phyloP scores from a whole-genome alignment of 164 flowering plant genomes.

The Cinnamomum micranthum region DNA sequence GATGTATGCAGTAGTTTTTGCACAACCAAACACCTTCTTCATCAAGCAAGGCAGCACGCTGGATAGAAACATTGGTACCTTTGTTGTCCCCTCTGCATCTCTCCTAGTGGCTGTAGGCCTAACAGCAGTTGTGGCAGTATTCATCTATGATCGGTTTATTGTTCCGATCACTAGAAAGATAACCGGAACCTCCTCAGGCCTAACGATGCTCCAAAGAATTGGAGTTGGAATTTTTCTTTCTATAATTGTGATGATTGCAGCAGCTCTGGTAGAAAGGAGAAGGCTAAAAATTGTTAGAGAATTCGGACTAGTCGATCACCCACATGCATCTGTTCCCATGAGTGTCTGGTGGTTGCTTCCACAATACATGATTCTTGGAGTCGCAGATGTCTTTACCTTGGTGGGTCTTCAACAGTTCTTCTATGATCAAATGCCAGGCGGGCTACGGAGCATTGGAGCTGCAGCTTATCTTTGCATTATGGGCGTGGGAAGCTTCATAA shows the following conservation, averaged over 20 bases:
- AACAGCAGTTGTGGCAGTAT: too few relatives aligned
- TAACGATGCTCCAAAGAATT: conserved; percentile 8
- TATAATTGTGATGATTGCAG: neutral
- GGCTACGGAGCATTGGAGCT: conserved; percentile 7
- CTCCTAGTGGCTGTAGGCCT: neutral
- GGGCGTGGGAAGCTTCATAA: conserved; percentile 6
- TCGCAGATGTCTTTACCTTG: conserved; percentile 2
- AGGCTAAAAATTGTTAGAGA: conserved; percentile 7
- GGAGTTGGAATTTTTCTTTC: conserved; percentile 8
- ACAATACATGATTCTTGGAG: conserved; percentile 6
- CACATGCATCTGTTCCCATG: conserved; percentile 7
- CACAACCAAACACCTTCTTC: conserved; percentile 10
- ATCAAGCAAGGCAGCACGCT: conserved; percentile 20
- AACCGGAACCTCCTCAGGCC: neutral
- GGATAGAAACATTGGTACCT: conserved; percentile 6
- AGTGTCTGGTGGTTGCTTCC: conserved; percentile 11
- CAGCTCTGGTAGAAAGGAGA: conserved; percentile 8
- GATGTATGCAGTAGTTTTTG: conserved; percentile 6
- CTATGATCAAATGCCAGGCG: conserved; percentile 9
- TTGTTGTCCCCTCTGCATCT: conserved; percentile 7
- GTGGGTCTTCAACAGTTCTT: conserved; percentile 12
- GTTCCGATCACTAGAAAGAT: neutral
- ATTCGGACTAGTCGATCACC: neutral
- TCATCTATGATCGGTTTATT: conserved; percentile 2
- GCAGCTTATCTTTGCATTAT: conserved; percentile 8